Percentiles rank a stretch among this genome's conserved stretches.
phyloP scores from a whole-genome alignment of 225 moss, liverwort and hornwort genomes.

The Asterella californica region DNA sequence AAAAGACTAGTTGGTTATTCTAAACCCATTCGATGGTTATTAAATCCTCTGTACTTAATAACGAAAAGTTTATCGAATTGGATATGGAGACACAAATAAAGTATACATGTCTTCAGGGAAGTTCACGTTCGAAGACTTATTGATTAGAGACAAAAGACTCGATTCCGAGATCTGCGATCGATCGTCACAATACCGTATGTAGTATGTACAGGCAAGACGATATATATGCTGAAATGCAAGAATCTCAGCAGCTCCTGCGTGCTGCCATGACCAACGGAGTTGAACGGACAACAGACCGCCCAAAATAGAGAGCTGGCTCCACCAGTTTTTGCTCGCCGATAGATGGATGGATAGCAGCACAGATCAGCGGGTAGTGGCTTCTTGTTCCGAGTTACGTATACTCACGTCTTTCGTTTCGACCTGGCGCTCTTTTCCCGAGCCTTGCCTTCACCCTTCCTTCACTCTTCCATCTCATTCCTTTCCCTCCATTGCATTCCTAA shows the following conservation, averaged over 20 bases:
- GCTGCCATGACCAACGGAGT: neutral
- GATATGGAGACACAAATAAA: too few species aligned
- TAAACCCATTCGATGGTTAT: too few species aligned
- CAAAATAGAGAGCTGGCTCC: neutral
- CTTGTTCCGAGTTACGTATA: too few species aligned
- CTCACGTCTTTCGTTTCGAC: neutral
- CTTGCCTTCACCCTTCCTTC: neutral
- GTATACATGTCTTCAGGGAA: too few species aligned
- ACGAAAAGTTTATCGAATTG: too few species aligned
- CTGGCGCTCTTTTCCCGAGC: neutral
- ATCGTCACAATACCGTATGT: too few species aligned
- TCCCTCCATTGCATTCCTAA: too few species aligned
- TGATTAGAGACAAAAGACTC: too few species aligned
- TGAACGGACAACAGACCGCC: neutral
- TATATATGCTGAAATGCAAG: neutral
- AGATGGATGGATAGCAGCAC: neutral
- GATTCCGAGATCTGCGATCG: too few species aligned
- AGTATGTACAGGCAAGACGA: neutral
- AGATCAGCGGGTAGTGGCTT: neutral
- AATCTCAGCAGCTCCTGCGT: neutral
- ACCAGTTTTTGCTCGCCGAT: neutral
- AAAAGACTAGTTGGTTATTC: too few species aligned
- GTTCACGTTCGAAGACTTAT: too few species aligned
- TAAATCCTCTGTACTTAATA: too few species aligned
- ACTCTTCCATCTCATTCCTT: neutral